Conservation (phyloP, 257 asterid species). For the Solanum paucissectum region DNA sequence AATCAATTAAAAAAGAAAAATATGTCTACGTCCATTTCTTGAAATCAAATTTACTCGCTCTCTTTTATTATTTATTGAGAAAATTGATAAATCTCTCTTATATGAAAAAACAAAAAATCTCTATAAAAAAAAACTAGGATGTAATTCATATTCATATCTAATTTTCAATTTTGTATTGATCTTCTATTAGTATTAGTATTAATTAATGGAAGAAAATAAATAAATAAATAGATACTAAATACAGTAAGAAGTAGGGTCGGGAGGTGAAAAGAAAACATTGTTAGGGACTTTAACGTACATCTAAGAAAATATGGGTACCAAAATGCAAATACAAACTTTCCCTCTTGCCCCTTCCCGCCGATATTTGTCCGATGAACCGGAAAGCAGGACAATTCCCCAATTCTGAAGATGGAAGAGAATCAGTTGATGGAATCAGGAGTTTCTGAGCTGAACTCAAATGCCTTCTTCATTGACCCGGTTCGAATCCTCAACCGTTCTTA, state of each 20-base stretch:
- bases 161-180: background rate
- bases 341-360: background rate
- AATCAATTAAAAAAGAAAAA: background rate
- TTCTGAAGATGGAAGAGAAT: slow-evolving; percentile 29
- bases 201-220: background rate
- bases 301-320: background rate
- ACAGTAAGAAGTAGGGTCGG: background rate
- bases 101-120: background rate
- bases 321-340: background rate
- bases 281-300: background rate
- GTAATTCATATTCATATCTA: background rate
- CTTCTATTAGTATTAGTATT: background rate
- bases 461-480: slow-evolving; percentile 70
- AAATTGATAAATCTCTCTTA: background rate
- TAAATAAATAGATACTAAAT: no score
- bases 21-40: background rate
- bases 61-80: background rate
- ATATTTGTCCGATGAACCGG: background rate
- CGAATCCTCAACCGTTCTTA: slow-evolving; percentile 63
- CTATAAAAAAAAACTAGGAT: background rate
- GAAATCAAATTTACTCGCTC: background rate
- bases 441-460: slow-evolving; percentile 27
- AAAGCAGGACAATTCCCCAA: background rate
- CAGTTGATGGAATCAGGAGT: slow-evolving; percentile 42
- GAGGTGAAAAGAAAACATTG: background rate